Evolutionary conservation across 2,329 filamentous ascomycete genomes (phyloP), one percentile per base, ranked within the genome.

Genomic region (Sporothrix schenckii): DNA sequence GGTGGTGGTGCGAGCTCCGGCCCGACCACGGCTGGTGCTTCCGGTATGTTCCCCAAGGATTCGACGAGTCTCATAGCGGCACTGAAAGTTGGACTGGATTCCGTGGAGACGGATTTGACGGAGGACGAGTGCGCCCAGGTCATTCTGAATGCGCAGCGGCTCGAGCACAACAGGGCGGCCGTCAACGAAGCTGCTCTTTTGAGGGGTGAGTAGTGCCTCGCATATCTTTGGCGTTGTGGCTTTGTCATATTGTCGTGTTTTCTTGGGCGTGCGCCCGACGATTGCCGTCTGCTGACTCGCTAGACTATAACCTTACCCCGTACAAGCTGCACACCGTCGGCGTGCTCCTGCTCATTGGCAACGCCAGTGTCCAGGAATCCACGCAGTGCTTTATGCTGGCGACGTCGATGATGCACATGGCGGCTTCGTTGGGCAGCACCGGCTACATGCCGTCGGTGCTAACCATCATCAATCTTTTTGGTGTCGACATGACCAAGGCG

Each of bases 401-500:
- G 13, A 66, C 74, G 5, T 77, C 80, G 70, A 80, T 83, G 73
- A 75, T 82, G 56, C 68, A 76, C 69, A 77, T 78, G 2, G 78
- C 79, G 11, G 76, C 76, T 10, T 63, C 71, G 21, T 72, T 79
- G 1, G 34, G 52, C n/a, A 65, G 69, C 21, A 0, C 41, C 14
- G 77, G 74, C 50, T 81, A 82, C 74, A 65, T 72, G 47, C 81
- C 81, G 7, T 79, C 80, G 19, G 77, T 79, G 5, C 73, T 83
- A 47, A 77, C 79, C 3, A 49, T 80, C 11, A 72, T 78, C 63
- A 65, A 66, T 68, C 69, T 72, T 54, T 58, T 73, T 39, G 60
- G 53, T 27, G 54, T 74, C 72, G 34, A 52, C 77, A 41, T 47
- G 49, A 14, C 9, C 3, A 49, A 27, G 50, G 11, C 47, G 41